Evolutionary conservation across 2,329 filamentous ascomycete genomes (phyloP).

Genomic region (Pseudodiploospora longispora): DNA sequence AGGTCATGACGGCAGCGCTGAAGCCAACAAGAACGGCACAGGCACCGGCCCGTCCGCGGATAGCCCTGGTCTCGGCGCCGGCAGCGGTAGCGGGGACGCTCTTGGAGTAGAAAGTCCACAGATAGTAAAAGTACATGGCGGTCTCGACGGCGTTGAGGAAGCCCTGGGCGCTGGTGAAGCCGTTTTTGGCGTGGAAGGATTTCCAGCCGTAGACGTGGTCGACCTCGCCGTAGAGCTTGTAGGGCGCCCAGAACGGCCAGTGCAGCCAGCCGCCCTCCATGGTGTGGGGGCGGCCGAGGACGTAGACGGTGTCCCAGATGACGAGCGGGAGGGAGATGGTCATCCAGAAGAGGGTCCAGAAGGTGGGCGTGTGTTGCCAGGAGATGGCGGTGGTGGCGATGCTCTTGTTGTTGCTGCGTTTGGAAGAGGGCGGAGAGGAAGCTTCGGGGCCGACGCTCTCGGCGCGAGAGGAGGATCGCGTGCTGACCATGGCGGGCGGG

Average conservation of each 20-base stretch:
- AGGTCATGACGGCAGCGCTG: constrained; percentile 49
- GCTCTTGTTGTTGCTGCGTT: constrained; percentile 8
- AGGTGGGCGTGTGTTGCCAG: constrained; percentile 40
- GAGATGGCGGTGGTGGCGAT: constrained; percentile 2
- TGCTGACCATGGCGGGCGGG: constrained; percentile 26
- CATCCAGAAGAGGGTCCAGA: constrained; percentile 58
- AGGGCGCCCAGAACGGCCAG: constrained; percentile 65
- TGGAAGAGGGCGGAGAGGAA: constrained; percentile 10
- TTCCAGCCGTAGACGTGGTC: constrained; percentile 78
- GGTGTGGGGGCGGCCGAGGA: constrained; percentile 69
- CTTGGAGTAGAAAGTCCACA: constrained; percentile 25
- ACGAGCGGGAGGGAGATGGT: constrained; percentile 68
- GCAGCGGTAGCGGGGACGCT: constrained; percentile 7
- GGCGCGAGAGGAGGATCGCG: constrained; percentile 27
- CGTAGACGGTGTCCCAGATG: constrained; percentile 72
- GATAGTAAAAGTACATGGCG: constrained; percentile 53
- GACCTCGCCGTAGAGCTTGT: constrained; percentile 70
- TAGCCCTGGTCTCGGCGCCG: constrained; percentile 19
- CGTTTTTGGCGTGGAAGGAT: constrained; percentile 57
- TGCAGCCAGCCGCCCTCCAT: constrained; percentile 73
- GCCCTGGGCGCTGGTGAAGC: constrained; percentile 72
- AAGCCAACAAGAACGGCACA: constrained; percentile 41
- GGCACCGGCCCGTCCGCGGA: constrained; percentile 37
- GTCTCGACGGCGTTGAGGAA: constrained; percentile 62
- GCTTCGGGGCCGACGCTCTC: constrained; percentile 18